phyloP scores from a whole-genome alignment of 495 filamentous ascomycete species.

The Xylaria cubensis region DNA sequence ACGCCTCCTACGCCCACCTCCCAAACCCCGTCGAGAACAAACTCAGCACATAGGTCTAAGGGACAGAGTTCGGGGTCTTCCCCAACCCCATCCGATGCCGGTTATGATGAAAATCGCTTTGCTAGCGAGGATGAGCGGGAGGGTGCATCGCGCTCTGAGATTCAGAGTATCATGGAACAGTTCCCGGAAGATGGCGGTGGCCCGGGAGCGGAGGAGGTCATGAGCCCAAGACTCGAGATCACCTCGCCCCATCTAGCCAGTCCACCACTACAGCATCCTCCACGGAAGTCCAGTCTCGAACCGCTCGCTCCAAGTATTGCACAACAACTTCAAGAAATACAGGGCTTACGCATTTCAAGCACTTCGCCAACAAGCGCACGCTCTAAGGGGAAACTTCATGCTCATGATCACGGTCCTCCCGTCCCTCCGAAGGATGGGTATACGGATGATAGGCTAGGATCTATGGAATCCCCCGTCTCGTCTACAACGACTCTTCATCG shows the following conservation, averaged over 20 bases:
- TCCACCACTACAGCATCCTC: slow-evolving; percentile 70
- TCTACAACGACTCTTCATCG: slow-evolving; percentile 65
- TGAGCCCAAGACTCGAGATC: slow-evolving; percentile 79
- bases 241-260: slow-evolving; percentile 71
- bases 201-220: slow-evolving; percentile 74
- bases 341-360: slow-evolving; percentile 51
- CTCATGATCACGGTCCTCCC: slow-evolving; percentile 55
- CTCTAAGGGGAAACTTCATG: slow-evolving; percentile 45
- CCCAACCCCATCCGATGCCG: slow-evolving; percentile 61
- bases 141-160: slow-evolving; percentile 80
- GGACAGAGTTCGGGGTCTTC: slow-evolving; percentile 53
- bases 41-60: slow-evolving; percentile 48
- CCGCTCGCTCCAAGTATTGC: slow-evolving; percentile 59
- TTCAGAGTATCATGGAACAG: slow-evolving; percentile 94
- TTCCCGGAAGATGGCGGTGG: slow-evolving; percentile 73
- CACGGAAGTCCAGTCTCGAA: slow-evolving; percentile 84
- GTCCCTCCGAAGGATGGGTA: slow-evolving; percentile 59
- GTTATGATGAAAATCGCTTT: slow-evolving; percentile 58
- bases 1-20: slow-evolving; percentile 66
- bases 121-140: slow-evolving; percentile 64
- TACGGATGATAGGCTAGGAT: slow-evolving; percentile 43
- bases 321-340: slow-evolving; percentile 53
- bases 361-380: slow-evolving; percentile 45
- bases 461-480: slow-evolving; percentile 52
- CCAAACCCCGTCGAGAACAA: slow-evolving; percentile 56